These are phyloP conservation scores for Neonectria sp. DNA, from an alignment of 2,329 filamentous ascomycete species.

Conservation along the genomic window DNA sequence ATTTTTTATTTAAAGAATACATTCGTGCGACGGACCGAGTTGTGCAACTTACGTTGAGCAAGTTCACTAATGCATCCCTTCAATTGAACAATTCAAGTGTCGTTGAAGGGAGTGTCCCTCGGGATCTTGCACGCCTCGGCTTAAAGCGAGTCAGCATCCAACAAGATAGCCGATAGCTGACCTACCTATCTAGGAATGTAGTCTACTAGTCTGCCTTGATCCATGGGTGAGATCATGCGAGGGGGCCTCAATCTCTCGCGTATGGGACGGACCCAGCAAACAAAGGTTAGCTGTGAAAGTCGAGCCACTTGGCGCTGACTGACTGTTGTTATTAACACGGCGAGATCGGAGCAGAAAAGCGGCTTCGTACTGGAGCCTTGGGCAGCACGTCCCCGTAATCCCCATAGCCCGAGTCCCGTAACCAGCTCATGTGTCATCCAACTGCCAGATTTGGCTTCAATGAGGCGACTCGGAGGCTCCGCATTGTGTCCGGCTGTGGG, in stretches of 20 bases:
- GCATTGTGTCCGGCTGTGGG: conserved; percentile 22
- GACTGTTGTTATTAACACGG: not conserved
- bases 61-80: not conserved
- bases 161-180: not conserved
- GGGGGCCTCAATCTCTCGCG: not conserved
- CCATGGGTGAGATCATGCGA: not conserved
- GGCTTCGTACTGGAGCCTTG: not conserved
- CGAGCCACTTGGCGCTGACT: not conserved
- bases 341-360: conserved; percentile 5
- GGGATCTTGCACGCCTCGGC: not conserved
- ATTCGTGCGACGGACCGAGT: not conserved
- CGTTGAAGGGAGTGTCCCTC: not conserved
- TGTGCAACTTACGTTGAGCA: not conserved
- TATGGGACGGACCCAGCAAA: not conserved
- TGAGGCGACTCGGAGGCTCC: conserved; percentile 22
- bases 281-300: not conserved
- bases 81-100: not conserved
- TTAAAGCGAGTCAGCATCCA: not conserved
- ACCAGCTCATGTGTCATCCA: conserved; percentile 19
- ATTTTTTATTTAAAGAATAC: not conserved
- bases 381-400: not conserved
- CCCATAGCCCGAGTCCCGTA: not conserved
- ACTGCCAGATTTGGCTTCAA: conserved; percentile 25
- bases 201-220: not conserved
- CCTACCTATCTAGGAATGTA: not conserved